Percentiles rank a stretch among this genome's conserved stretches.
Conservation (phyloP, 768 basidiomycete genomes). For the Leccinum olivaceopallidum region DNA sequence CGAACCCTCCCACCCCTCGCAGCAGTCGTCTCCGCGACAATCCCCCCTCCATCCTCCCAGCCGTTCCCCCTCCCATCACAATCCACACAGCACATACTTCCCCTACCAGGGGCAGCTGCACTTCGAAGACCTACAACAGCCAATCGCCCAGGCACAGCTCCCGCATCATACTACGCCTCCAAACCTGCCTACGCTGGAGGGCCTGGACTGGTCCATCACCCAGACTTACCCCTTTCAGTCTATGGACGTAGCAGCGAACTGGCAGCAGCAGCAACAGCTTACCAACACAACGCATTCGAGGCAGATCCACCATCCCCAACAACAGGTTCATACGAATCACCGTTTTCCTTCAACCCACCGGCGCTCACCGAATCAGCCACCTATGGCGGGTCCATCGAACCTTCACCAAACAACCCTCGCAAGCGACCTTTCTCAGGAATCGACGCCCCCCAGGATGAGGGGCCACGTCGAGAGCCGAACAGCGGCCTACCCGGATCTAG, state of each 20-base stretch:
- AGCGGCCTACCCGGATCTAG: constrained; percentile 29
- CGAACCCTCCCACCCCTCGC: constrained; percentile 72
- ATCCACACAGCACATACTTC: constrained; percentile 52
- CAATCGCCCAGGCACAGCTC: constrained; percentile 70
- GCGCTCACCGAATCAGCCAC: constrained; percentile 41
- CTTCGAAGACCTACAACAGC: constrained; percentile 59
- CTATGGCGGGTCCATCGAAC: constrained; percentile 33
- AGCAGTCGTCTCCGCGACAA: constrained; percentile 73
- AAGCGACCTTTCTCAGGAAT: constrained; percentile 65
- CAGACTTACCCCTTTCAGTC: constrained; percentile 42
- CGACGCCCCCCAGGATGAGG: constrained; percentile 47
- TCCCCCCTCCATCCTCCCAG: constrained; percentile 48
- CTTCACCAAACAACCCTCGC: constrained; percentile 47
- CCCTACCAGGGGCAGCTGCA: constrained; percentile 55
- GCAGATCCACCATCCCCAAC: constrained; percentile 33
- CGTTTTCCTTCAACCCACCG: constrained; percentile 80
- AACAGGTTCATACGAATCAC: constrained; percentile 52
- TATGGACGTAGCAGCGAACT: constrained; percentile 41
- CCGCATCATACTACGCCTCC: constrained; percentile 58
- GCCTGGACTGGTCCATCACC: constrained; percentile 53
- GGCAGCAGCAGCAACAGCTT: constrained; percentile 38
- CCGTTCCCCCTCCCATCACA: constrained; percentile 41
- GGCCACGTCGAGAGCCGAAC: constrained; percentile 39
- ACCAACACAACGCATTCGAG: constrained; percentile 30
- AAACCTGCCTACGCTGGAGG: constrained; percentile 49